Evolutionary conservation across 352 stramenopile species (phyloP), one percentile per base, ranked within the genome.

Genomic region (Globisporangium iwayamae): DNA sequence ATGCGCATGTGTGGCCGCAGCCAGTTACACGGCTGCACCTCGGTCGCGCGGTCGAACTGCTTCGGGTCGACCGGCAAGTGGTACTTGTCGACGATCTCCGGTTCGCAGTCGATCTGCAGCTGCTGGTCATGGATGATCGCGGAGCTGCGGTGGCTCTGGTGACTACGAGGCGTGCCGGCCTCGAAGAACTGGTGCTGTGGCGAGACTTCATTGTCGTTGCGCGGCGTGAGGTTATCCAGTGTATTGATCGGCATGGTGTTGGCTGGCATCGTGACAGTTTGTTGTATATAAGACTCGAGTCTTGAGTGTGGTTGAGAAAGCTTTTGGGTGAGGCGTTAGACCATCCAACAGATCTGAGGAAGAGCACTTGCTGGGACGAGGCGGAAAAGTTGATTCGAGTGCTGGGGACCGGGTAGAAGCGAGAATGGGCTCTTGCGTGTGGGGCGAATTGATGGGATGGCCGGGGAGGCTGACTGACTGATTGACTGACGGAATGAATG

Each of bases 1-100:
- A 91, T 91, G 62, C 96, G 87, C 93, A 98, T 98, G 78, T 98
- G 95, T 4, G 96, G 96, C 16, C 91, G 78, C 63, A 75, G 63
- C 69, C 97, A 85, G 56, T 72, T 96, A 25, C 75, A 79, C 0
- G 87, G 75, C 57, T 94, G 86, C 73, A 97, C 88, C 60, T 80
- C 72, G 7, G 77, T 93, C 1, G 90, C 81, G 52, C 81, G 73
- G 67, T 91, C 79, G 60, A 83, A 89, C 62, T 91, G 77, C 39
- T 71, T 62, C 28, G 47, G 65, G 55, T 91, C 81, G 0, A 90
- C 76, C 5, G 71, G 75, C 4, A 89, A 62, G 20, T 78, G 70
- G 62, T 90, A 90, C 3, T 52, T 66, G 20, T 58, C 34, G 20
- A 65, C 47, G 30, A 64, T 64, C 59, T 64, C 45, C 46, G 60